These are phyloP conservation scores for Scutellaria minor DNA, from an alignment of 257 asterid genomes.

Conservation along the genomic window DNA sequence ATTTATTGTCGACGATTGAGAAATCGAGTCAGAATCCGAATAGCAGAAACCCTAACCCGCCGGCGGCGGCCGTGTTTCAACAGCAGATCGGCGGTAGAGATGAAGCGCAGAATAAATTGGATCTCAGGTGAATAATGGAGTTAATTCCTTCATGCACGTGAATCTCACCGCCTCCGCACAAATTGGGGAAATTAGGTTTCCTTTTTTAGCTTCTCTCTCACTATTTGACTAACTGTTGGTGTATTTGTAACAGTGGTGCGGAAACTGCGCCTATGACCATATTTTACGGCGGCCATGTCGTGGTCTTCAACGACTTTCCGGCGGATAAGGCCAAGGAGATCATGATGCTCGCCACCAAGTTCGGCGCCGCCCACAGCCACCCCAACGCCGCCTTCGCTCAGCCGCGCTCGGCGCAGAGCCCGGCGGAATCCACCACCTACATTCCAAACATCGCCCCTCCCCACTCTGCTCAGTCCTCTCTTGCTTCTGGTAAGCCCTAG, in stretches of 20 bases:
- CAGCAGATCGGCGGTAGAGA: constrained; percentile 23
- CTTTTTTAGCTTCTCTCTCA: too few relatives aligned
- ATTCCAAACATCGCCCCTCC: constrained; percentile 14
- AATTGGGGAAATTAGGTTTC: too few relatives aligned
- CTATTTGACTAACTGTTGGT: background rate
- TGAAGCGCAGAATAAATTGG: constrained; percentile 33
- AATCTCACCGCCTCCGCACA: too few relatives aligned
- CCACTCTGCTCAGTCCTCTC: constrained; percentile 32
- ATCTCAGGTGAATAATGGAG: constrained; percentile 34
- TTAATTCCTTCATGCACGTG: background rate
- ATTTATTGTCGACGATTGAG: constrained; percentile 57
- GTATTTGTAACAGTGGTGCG: constrained; percentile 24
- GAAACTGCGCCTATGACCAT: constrained; percentile 58
- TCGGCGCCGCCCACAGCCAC: constrained; percentile 31
- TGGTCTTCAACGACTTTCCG: constrained; percentile 53
- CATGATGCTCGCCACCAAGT: constrained; percentile 47
- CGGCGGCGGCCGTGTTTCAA: constrained; percentile 33
- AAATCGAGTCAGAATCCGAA: constrained; percentile 39
- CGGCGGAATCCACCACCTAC: constrained; percentile 49
- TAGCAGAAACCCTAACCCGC: constrained; percentile 25
- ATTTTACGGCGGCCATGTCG: constrained; percentile 56
- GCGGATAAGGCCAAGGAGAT: constrained; percentile 53
- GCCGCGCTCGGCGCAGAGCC: constrained; percentile 33
- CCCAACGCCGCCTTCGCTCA: constrained; percentile 35
- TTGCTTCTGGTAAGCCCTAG: constrained; percentile 42